Base-by-base conservation (phyloP, 75 land plant genomes). In the Pinus albicaulis region DNA sequence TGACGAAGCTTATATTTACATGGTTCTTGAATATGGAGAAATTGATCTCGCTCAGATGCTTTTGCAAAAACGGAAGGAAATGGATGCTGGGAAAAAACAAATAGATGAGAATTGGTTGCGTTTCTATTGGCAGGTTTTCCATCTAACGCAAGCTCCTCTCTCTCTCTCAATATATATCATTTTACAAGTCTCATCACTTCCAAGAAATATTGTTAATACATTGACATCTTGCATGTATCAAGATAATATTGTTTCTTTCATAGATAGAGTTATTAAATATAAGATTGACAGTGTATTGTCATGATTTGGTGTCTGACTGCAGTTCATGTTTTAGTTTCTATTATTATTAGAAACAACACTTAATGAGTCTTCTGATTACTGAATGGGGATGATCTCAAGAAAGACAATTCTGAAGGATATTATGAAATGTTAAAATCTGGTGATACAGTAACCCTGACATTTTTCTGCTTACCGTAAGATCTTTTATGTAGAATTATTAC, bases 21-120 rank as follows among this genome's bases (percentile, higher is more conserved):
- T 98, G 99, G 96, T 98, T 12, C 95, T 98, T 60, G 99, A 98
- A 75, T 92, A 86, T 81, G 99, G 99, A n/a, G 99, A 95, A 84
- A 88, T 92, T 83, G 99, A 98, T 81, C 80, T 98, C 68, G 98
- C 99, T 44, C 84, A 86, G 83, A 98, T 98, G 92, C 87, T 98
- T 28, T 71, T 87, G 11, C 90, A 87, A 57, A 95, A 98, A 77
- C 80, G 87, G 89, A 98, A 86, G 79, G 95, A 97, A 77, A 74
- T 77, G 77, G 84, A 79, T 66, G n/a, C 74, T 60, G 80, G 79
- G n/a, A 63, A 72, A 62, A 59, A 68, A 44, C 71, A 85, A 16
- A 82, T 91, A 56, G 95, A 97, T 83, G 93, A 97, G 81, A 92
- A 92, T 63, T 98, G 99, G 99, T 82, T 98, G 55, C 89, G 99